These are phyloP conservation scores for Neoboletus magnificus DNA, from an alignment of 768 basidiomycete genomes.

Conservation along the genomic window DNA sequence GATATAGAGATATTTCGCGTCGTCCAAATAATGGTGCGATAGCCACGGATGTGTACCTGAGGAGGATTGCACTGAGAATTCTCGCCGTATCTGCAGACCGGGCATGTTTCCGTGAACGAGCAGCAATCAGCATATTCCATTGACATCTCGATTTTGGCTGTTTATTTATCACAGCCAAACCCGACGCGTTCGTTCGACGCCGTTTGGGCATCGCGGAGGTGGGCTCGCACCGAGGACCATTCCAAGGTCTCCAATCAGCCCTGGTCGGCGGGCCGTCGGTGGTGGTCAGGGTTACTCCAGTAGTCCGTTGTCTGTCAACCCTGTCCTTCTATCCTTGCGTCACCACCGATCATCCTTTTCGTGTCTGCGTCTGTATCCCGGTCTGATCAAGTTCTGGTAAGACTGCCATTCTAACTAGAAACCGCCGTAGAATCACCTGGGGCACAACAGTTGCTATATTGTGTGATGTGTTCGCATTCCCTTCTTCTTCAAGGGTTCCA, in stretches of 20 bases:
- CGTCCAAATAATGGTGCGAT: conserved; percentile 15
- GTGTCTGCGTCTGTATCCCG: neutral
- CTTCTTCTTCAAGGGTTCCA: conserved; percentile 4
- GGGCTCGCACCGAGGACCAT: neutral
- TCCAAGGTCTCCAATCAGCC: neutral
- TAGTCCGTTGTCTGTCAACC: conserved; percentile 18
- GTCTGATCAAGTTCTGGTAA: conserved; percentile 10
- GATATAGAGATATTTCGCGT: conserved; percentile 18
- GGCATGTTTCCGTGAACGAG: conserved; percentile 7
- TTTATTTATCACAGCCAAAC: neutral
- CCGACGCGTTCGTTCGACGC: neutral
- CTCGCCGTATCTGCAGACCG: neutral
- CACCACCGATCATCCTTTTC: conserved; percentile 9
- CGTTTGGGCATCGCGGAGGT: neutral
- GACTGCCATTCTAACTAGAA: conserved; percentile 12
- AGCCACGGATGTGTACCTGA: conserved; percentile 19
- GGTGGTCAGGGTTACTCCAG: conserved; percentile 6
- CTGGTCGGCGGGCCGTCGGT: neutral
- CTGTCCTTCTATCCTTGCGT: conserved; percentile 4
- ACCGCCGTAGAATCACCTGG: conserved; percentile 3
- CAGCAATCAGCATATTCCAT: conserved; percentile 8
- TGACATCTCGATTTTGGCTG: neutral
- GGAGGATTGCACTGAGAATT: conserved; percentile 26
- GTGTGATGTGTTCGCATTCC: conserved; percentile 8
- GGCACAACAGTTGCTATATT: conserved; percentile 7